These are phyloP conservation scores for Vaccinium macrocarpon DNA, from an alignment of 148 eudicot genomes.

Conservation along the genomic window DNA sequence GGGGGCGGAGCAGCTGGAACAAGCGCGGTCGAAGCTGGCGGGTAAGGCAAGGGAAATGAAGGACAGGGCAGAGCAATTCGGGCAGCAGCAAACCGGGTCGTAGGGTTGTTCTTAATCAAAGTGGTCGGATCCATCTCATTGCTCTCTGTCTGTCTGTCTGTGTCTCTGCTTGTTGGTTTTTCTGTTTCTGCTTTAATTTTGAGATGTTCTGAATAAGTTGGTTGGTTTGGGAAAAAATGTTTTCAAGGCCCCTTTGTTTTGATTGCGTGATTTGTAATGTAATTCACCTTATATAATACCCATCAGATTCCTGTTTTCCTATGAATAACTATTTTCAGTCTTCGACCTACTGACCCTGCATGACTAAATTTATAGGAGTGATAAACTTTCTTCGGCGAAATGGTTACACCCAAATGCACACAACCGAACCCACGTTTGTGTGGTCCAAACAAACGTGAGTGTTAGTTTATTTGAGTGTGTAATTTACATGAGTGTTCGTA, in stretches of 20 bases:
- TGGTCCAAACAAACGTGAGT: no score
- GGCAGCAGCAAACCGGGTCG: slow-evolving; percentile 13
- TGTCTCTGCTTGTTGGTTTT: neutral
- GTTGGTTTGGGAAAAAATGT: neutral
- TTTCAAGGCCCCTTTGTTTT: neutral
- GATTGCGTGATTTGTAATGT: neutral
- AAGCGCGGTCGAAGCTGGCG: slow-evolving; percentile 43
- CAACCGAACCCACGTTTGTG: no score
- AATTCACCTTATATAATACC: neutral
- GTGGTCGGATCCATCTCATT: neutral
- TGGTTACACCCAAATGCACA: no score
- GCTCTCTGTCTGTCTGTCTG: neutral
- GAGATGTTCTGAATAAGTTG: neutral
- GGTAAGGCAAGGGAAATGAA: slow-evolving; percentile 51
- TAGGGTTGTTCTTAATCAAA: neutral
- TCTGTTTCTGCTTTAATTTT: neutral
- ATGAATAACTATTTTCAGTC: neutral
- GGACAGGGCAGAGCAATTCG: slow-evolving; percentile 49
- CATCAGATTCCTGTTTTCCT: neutral
- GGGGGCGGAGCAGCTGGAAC: slow-evolving; percentile 51
- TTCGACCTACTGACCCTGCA: no score
- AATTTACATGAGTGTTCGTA: no score
- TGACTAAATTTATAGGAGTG: no score
- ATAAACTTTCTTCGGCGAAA: no score
- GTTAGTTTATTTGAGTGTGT: no score